These are phyloP conservation scores for Tuber borchii DNA, from an alignment of 495 filamentous ascomycete genomes.

Conservation along the genomic window DNA sequence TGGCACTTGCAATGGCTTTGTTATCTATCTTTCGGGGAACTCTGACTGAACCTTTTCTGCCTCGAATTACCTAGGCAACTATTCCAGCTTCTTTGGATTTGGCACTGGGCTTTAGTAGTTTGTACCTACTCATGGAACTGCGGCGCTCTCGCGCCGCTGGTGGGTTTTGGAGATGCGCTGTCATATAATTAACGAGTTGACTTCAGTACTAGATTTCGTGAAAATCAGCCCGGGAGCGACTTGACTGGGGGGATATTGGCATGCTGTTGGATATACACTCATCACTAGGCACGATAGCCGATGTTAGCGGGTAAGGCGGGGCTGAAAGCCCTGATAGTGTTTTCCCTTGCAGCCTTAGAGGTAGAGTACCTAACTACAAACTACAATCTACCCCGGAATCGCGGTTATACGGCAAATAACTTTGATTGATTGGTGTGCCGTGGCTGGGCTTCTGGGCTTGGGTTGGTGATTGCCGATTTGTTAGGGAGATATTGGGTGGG, in stretches of 20 bases:
- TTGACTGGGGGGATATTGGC: not conserved
- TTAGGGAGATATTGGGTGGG: not conserved
- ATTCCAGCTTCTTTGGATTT: not conserved
- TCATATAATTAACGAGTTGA: not conserved
- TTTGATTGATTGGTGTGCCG: not conserved
- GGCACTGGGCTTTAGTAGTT: not conserved
- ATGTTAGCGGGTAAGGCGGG: not conserved
- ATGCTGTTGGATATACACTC: not conserved
- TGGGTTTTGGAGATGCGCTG: not conserved
- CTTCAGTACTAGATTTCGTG: not conserved
- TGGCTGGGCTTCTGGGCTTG: not conserved
- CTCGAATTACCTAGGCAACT: not conserved
- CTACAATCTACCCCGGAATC: not conserved
- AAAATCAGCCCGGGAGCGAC: not conserved
- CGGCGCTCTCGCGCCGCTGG: not conserved
- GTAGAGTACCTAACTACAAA: not conserved
- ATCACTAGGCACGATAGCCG: not conserved
- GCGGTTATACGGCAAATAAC: not conserved
- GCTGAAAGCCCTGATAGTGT: not conserved
- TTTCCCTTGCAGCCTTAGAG: not conserved
- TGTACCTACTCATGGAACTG: not conserved
- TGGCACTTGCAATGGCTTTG: not conserved
- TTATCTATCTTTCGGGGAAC: not conserved
- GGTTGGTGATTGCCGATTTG: not conserved
- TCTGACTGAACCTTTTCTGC: not conserved